Evolutionary conservation across 164 flowering plant species (phyloP), one percentile per base, ranked within the genome.

Genomic region (Tetrastigma voinierianum): DNA sequence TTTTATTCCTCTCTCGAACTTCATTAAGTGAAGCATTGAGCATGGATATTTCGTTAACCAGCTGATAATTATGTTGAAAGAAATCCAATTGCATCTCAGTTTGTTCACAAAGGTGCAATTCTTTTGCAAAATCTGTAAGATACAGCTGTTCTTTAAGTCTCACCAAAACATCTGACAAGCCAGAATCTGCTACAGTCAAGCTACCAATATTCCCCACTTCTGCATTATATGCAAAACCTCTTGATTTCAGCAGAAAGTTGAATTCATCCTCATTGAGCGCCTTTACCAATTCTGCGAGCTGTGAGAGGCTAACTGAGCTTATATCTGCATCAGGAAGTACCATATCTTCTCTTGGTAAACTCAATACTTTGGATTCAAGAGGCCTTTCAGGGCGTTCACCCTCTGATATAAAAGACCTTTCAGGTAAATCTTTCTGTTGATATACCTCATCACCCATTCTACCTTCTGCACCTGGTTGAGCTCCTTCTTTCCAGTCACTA

Each of bases 71-170:
- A 43, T 60, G 80, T 14, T 32, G 49, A 80, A 81, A 81, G 58
- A 67, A 67, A 46, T 81, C 88, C 54, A 61, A 45, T 61, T 80
- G 87, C 19, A 70, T 70, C 65, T 78, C 67, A 44, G 59, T 70
- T 66, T 82, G 86, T 44, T 91, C 97, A 21, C 67, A 13, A 23
- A 90, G 83, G 74, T 87, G 90, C 80, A 87, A 48, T 17, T 91
- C 94, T 67, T 86, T 87, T 2, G 66, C 65, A 51, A 83, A 70
- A 76, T 57, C 79, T 52, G 90, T 44, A 17, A 86, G 59, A 74
- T 83, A 87, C 14, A 90, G 63, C 20, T 90, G 88, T 59, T 86
- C 88, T 67, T 83, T 82, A 46, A 87, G 68, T 71, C 60, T 69
- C 73, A 85, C 88, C 24, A 80, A 53, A 48, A 63, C 58, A 76